These are phyloP conservation scores for Coprinopsis cinerea DNA, from an alignment of 768 basidiomycete species.

Conservation along the genomic window DNA sequence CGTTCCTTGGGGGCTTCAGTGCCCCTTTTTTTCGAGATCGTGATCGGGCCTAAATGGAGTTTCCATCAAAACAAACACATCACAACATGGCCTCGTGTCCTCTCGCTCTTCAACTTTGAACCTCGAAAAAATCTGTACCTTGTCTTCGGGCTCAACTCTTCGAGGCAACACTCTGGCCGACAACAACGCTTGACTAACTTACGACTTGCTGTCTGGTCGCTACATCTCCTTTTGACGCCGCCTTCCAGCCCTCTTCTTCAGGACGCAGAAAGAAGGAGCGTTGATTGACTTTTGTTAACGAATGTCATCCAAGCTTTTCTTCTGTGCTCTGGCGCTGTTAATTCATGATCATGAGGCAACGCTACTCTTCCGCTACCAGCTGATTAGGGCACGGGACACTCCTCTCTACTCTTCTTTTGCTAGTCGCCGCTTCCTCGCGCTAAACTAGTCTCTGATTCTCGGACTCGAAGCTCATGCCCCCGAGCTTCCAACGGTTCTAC, in stretches of 20 bases:
- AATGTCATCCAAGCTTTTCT: no score
- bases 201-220: neutral
- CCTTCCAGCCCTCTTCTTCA: no score
- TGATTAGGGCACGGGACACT: neutral
- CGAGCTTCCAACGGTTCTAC: no score
- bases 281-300: no score
- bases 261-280: no score
- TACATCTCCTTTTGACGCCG: neutral
- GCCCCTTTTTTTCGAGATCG: neutral
- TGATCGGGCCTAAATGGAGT: neutral
- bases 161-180: no score
- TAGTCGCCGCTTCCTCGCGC: neutral
- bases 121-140: neutral
- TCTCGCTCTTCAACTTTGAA: no score
- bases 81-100: slow-evolving; percentile 2
- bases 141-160: neutral
- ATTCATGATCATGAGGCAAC: neutral
- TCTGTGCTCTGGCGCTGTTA: no score
- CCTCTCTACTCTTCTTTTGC: neutral
- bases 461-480: neutral
- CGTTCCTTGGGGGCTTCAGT: neutral
- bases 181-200: no score
- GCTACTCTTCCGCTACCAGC: neutral
- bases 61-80: neutral
- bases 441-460: neutral